Base-by-base conservation (phyloP, 73 alveolate species). In the Paramecium sexaurelia region DNA sequence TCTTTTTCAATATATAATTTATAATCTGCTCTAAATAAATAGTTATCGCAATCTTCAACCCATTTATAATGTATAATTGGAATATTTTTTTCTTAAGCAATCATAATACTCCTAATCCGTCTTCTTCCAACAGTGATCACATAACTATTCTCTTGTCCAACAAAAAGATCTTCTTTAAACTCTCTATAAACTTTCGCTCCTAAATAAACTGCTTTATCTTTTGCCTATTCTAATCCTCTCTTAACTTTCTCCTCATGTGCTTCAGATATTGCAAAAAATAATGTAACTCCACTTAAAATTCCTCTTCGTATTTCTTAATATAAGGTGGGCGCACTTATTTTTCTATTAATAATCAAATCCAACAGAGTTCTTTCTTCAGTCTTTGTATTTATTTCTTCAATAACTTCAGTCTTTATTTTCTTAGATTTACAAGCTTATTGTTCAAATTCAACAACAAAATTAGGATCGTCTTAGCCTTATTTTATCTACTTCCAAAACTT, bases 31-130 rank as follows among this genome's bases (percentile, higher is more conserved):
- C 41, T 3, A 39, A 22, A 19, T 39, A 78, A 13, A 78, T 78
- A 43, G 24, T 39, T 78, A 41, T 78, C 90, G 8, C 90, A 78
- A 78, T 78, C 90, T 22, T 78, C 90, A 19, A 78, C 41, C 90
- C 90, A 78, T 22, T 78, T 78, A 78, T 78, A 78, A 45, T 78
- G 90, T 20, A 78, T n/a, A 24, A 78, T 39, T 7, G 90, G 90
- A 40, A 78, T 43, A 10, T 5, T 24, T 17, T 78, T 78, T 7
- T 78, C 90, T 20, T 29, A 29, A 2, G 90, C 90, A 40, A 40
- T 39, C 55, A 29, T 17, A 11, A 78, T 78, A 45, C 90, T 78
- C 5, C 55, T 45, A 24, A 78, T 78, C 32, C 19, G n/a, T 40
- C 47, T 39, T 40, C 90, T 78, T 26, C 73, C 90, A 37, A 29